Evolutionary conservation across 139 green algal species (phyloP).

Genomic region (Ettlia oleoabundans): DNA sequence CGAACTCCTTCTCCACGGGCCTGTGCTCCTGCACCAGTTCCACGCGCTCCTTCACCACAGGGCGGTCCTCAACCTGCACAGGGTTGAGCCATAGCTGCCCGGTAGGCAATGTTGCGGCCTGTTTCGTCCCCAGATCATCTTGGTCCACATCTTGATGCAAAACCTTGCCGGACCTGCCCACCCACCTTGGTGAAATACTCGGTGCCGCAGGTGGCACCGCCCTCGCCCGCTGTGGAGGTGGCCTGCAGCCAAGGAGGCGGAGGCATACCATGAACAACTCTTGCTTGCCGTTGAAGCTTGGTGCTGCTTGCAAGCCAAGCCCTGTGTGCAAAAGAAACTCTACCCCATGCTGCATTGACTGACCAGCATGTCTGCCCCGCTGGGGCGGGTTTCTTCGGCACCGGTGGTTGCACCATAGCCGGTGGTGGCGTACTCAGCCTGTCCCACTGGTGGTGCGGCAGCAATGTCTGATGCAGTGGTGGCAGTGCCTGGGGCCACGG

Average conservation of each 20-base stretch:
- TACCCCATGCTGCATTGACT: no score
- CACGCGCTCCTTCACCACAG: slow-evolving; percentile 43
- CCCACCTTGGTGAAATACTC: slow-evolving; percentile 27
- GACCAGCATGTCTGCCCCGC: no score
- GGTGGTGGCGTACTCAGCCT: background rate
- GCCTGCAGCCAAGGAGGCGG: no score
- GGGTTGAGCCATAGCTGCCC: no score
- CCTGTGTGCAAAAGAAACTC: no score
- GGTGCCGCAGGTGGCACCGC: background rate
- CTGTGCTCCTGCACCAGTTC: slow-evolving; percentile 48
- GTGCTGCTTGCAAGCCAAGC: no score
- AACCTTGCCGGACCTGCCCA: background rate
- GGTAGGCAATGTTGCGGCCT: no score
- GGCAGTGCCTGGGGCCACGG: background rate
- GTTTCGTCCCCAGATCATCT: no score
- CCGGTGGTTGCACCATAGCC: background rate
- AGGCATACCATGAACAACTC: no score
- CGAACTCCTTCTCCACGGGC: slow-evolving; percentile 58
- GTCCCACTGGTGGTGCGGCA: background rate
- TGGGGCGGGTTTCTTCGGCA: background rate
- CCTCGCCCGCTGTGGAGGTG: background rate
- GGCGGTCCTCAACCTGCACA: slow-evolving; percentile 47
- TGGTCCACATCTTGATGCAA: background rate
- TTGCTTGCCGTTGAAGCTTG: no score
- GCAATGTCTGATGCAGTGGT: background rate